Percentiles rank a stretch among this genome's conserved stretches.
These are phyloP conservation scores for Cnidoscolus chayamansa DNA, from an alignment of 441 rosid genomes.

Conservation along the genomic window DNA sequence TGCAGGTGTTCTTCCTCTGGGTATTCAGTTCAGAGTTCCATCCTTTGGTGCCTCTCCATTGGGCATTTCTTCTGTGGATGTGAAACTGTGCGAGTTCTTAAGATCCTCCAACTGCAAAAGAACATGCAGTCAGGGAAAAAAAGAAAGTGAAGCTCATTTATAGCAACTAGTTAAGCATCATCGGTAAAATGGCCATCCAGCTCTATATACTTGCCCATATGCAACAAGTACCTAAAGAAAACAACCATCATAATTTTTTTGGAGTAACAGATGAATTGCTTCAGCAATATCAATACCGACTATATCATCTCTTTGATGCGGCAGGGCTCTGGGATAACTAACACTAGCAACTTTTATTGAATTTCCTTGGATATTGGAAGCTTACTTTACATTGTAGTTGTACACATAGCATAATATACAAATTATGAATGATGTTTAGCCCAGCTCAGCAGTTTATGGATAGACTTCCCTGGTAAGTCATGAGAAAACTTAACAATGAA, in stretches of 20 bases:
- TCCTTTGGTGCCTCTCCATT: slow-evolving; percentile 35
- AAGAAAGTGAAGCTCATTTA: background rate
- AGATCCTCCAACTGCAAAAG: slow-evolving; percentile 49
- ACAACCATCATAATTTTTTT: background rate
- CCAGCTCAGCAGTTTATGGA: background rate
- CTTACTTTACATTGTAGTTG: background rate
- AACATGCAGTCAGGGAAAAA: slow-evolving; percentile 2
- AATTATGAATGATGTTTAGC: background rate
- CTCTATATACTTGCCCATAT: background rate
- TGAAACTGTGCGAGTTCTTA: slow-evolving; percentile 25
- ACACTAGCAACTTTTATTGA: background rate
- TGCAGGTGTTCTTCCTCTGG: slow-evolving; percentile 2
- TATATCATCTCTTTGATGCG: background rate
- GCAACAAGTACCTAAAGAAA: background rate
- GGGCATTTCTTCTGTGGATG: slow-evolving; percentile 26
- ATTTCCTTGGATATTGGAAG: background rate
- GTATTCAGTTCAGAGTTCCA: slow-evolving; percentile 29
- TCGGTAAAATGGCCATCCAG: background rate
- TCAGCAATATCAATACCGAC: background rate
- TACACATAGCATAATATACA: no score
- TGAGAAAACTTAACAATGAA: background rate
- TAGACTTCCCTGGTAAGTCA: background rate
- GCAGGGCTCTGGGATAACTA: no score
- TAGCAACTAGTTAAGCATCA: background rate
- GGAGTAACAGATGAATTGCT: background rate